Base-by-base conservation (phyloP, 2,329 filamentous ascomycete genomes). In the Alternaria infectoria region DNA sequence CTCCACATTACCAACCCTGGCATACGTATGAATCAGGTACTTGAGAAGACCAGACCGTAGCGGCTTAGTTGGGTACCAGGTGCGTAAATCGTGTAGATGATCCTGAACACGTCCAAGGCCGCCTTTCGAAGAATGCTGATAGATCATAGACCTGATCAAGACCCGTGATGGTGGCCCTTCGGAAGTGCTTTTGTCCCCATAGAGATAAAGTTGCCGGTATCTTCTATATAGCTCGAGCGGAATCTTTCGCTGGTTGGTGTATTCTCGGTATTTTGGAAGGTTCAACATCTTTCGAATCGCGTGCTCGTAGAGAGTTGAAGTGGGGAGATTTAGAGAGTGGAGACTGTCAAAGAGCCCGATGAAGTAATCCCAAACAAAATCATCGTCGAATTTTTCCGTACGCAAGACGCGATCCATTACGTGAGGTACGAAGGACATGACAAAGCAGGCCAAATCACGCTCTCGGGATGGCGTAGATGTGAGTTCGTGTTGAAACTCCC, bases 1-100 rank as follows among this genome's bases (percentile, higher is more conserved):
- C 19, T 74, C 70, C 3, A 71, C 68, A 12, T 78, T 56, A 13
- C 82, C 82, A 15, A 67, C 59, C 6, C 73, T 65, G 4, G 81
- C 79, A 64, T 79, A 79, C 15, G 71, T 64, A 4, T 61, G 50
- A 26, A 79, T 61, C 43, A 79, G 51, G 45, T 66, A 65, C 25
- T 59, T 68, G 58, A 79, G 54, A 1, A 72, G 50, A 3, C 66
- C 43, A n/a, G 68, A 55, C 11, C 59, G 65, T 44, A 79, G 67
- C 6, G 61, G 61, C 4, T 67, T 51, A 4, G 21, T 32, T 3
- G 70, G 69, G 46, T 79, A 70, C 51, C 75, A 76, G 2, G 66
- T 51, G 13, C 64, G 70, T n/a, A 73, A 57, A 62, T 79, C 77
- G 8, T 71, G 26, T 13, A 77, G 59, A 21, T 75, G n/a, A 3